These are phyloP conservation scores for Colletotrichum plurivorum DNA, from an alignment of 2,329 filamentous ascomycete genomes.

Conservation along the genomic window DNA sequence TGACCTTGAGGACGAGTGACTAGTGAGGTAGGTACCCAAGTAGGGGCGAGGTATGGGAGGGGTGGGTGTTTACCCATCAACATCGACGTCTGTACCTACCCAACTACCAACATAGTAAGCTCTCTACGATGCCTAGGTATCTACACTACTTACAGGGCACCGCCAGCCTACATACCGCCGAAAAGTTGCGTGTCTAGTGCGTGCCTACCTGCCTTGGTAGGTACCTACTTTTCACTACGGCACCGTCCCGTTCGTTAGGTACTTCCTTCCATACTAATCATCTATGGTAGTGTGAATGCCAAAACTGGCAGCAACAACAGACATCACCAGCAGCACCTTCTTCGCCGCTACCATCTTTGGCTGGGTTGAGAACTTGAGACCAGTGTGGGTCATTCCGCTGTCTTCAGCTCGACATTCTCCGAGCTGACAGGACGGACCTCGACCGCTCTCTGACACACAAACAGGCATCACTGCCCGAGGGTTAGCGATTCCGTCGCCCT, in stretches of 20 bases:
- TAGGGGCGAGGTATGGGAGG: background rate
- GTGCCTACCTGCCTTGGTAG: background rate
- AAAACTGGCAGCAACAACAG: conserved; percentile 1
- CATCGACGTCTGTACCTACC: background rate
- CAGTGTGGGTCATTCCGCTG: conserved; percentile 13
- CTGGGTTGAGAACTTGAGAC: background rate
- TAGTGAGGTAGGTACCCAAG: background rate
- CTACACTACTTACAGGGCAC: background rate
- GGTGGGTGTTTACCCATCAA: conserved; percentile 26
- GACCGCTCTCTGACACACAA: background rate
- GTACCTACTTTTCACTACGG: background rate
- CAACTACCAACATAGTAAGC: background rate
- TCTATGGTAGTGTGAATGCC: too few relatives aligned
- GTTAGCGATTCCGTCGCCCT: background rate
- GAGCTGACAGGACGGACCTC: background rate
- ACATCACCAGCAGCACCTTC: background rate
- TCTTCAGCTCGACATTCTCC: conserved; percentile 13
- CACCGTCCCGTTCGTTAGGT: too few relatives aligned
- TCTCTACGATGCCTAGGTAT: background rate
- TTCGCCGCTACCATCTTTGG: too few relatives aligned
- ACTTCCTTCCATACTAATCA: too few relatives aligned
- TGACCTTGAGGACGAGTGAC: background rate
- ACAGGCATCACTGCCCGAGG: background rate
- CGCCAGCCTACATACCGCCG: background rate
- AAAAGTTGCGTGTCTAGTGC: background rate